Conservation (phyloP, 768 basidiomycete genomes). For the Trametes punicea region DNA sequence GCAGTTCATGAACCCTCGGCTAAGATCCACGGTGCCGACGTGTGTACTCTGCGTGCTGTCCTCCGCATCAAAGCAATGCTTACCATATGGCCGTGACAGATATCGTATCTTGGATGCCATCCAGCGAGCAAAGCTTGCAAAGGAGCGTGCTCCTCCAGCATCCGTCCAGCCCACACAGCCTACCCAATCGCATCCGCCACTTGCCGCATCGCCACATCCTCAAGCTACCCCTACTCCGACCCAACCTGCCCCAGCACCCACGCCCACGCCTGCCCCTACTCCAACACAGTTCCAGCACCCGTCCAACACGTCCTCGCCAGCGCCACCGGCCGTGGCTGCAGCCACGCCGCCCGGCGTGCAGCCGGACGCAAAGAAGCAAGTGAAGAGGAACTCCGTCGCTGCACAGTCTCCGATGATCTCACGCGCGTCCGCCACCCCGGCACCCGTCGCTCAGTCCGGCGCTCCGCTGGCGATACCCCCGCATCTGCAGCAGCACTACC, state of each 20-base stretch:
- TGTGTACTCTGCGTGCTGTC: background rate
- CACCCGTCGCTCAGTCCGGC: constrained; percentile 14
- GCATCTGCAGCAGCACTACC: constrained; percentile 24
- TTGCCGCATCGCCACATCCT: constrained; percentile 4
- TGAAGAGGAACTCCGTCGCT: constrained; percentile 4
- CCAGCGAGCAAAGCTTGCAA: constrained; percentile 10
- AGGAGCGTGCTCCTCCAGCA: constrained; percentile 5
- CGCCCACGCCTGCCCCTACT: constrained; percentile 4
- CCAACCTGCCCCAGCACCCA: background rate
- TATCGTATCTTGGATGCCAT: constrained; percentile 58
- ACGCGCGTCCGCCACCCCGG: constrained; percentile 20
- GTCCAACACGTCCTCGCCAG: constrained; percentile 4
- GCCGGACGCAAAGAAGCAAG: constrained; percentile 7
- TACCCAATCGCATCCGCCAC: background rate
- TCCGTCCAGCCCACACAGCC: background rate
- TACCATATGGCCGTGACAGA: constrained; percentile 31
- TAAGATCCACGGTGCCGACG: background rate
- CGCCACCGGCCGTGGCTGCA: constrained; percentile 2
- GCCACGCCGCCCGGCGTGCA: background rate
- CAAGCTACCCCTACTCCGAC: background rate
- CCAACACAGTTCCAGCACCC: constrained; percentile 1
- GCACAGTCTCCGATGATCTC: constrained; percentile 15
- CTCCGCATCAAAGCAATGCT: background rate
- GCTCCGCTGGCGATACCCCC: constrained; percentile 24
- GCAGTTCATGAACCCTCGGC: constrained; percentile 71